Evolutionary conservation across 495 filamentous ascomycete genomes (phyloP).

Genomic region (Penicillium coffeae): DNA sequence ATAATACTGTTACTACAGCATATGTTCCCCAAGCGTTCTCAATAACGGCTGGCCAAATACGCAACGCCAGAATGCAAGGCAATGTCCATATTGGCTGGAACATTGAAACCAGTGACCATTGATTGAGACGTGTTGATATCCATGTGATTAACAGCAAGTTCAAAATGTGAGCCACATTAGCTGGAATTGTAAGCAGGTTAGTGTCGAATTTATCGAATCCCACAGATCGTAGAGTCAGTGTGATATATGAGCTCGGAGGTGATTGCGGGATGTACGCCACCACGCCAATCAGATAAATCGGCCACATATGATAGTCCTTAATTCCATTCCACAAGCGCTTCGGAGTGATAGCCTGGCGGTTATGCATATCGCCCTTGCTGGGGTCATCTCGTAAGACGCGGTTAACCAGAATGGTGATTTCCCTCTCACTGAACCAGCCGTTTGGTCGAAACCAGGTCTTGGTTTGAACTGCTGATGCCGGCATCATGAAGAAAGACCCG

Average conservation of each 20-base stretch:
- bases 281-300: slow-evolving; percentile 62
- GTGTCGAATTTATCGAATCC: slow-evolving; percentile 65
- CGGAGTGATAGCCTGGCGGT: slow-evolving; percentile 56
- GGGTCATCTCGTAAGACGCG: slow-evolving; percentile 61
- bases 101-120: slow-evolving; percentile 46
- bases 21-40: slow-evolving; percentile 48
- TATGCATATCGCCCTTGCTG: slow-evolving; percentile 58
- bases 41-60: slow-evolving; percentile 35
- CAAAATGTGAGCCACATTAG: slow-evolving; percentile 44
- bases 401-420: slow-evolving; percentile 58
- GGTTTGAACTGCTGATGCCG: slow-evolving; percentile 48
- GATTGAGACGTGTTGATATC: slow-evolving; percentile 47
- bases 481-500: slow-evolving; percentile 52
- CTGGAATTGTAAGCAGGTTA: slow-evolving; percentile 66
- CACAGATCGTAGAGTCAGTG: slow-evolving; percentile 53
- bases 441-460: slow-evolving; percentile 51
- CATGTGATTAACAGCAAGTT: slow-evolving; percentile 46
- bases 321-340: slow-evolving; percentile 55
- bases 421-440: slow-evolving; percentile 60
- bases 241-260: slow-evolving; percentile 56
- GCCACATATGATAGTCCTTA: slow-evolving; percentile 69
- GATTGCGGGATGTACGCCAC: slow-evolving; percentile 51
- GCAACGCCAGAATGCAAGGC: slow-evolving; percentile 48
- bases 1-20: slow-evolving; percentile 43
- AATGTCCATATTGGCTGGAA: slow-evolving; percentile 51